Percentiles rank a stretch among this genome's conserved stretches.
phyloP scores from a whole-genome alignment of 768 basidiomycete genomes.

The Phaeolepiota aurea region DNA sequence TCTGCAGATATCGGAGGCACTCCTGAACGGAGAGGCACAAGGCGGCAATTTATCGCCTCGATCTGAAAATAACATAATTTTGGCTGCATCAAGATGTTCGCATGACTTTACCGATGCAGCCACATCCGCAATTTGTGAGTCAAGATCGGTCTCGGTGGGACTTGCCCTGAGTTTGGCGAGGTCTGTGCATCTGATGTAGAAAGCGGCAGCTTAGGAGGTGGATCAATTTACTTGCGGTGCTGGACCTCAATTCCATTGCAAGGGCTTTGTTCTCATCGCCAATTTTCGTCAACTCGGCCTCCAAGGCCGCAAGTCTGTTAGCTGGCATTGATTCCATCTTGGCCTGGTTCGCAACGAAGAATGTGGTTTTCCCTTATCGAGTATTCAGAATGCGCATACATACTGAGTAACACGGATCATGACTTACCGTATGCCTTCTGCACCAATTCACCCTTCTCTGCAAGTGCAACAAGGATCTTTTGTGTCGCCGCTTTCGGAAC shows the following conservation, averaged over 20 bases:
- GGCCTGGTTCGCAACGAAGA: slow-evolving; percentile 82
- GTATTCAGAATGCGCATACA: slow-evolving; percentile 7
- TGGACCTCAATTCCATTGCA: slow-evolving; percentile 39
- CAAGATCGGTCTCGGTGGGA: slow-evolving; percentile 67
- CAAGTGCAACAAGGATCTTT: slow-evolving; percentile 72
- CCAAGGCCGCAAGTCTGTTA: slow-evolving; percentile 52
- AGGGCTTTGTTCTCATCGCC: slow-evolving; percentile 54
- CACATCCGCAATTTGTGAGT: slow-evolving; percentile 40
- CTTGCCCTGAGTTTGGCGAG: slow-evolving; percentile 51
- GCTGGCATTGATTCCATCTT: slow-evolving; percentile 58
- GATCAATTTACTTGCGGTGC: slow-evolving; percentile 30
- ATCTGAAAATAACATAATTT: slow-evolving; percentile 30
- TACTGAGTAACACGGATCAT: neutral
- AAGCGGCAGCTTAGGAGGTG: neutral
- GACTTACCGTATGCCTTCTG: slow-evolving; percentile 75
- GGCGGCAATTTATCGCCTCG: slow-evolving; percentile 33
- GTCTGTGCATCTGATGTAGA: slow-evolving; percentile 31
- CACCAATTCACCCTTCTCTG: slow-evolving; percentile 78
- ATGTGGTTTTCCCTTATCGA: slow-evolving; percentile 68
- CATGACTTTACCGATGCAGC: slow-evolving; percentile 40
- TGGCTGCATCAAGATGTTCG: neutral
- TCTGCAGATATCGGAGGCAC: slow-evolving; percentile 60
- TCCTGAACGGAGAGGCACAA: slow-evolving; percentile 62
- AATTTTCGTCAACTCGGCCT: slow-evolving; percentile 45
- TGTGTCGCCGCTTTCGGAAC: slow-evolving; percentile 79